Conservation (phyloP, 2,329 filamentous ascomycete genomes). For the Colletotrichum lentis region DNA sequence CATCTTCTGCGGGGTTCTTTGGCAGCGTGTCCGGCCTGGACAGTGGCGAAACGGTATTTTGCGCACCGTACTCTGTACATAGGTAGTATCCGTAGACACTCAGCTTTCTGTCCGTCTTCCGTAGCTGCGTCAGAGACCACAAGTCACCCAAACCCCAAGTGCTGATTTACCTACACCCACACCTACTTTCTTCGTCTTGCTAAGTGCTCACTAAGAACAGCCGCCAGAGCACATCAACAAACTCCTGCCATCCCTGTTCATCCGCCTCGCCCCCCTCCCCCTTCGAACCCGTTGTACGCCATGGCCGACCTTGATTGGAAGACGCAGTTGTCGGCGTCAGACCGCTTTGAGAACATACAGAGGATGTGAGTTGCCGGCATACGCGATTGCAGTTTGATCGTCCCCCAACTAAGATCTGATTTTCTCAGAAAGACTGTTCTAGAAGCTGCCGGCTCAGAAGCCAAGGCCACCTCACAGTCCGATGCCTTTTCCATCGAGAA, state of each 20-base stretch:
- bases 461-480: constrained; percentile 31
- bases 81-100: not conserved
- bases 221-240: not conserved
- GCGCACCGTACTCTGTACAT: constrained; percentile 17
- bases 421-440: constrained; percentile 30
- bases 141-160: constrained; percentile 5
- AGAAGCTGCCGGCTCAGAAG: constrained; percentile 22
- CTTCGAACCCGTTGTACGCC: not conserved
- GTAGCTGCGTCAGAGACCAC: constrained; percentile 4
- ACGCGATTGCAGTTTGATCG: not conserved
- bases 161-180: constrained; percentile 4
- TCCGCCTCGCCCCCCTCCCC: no score
- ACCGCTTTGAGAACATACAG: constrained; percentile 70
- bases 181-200: not conserved
- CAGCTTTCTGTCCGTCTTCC: constrained; percentile 3
- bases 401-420: not conserved
- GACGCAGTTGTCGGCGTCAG: constrained; percentile 61
- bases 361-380: constrained; percentile 60
- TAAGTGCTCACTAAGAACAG: constrained; percentile 16
- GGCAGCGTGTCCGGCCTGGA: constrained; percentile 22
- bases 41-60: not conserved
- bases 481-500: constrained; percentile 39
- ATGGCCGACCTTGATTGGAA: constrained; percentile 55
- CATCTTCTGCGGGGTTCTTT: not conserved
- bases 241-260: not conserved